phyloP scores from a whole-genome alignment of 2,329 filamentous ascomycete genomes.

The Penicillium palitans region DNA sequence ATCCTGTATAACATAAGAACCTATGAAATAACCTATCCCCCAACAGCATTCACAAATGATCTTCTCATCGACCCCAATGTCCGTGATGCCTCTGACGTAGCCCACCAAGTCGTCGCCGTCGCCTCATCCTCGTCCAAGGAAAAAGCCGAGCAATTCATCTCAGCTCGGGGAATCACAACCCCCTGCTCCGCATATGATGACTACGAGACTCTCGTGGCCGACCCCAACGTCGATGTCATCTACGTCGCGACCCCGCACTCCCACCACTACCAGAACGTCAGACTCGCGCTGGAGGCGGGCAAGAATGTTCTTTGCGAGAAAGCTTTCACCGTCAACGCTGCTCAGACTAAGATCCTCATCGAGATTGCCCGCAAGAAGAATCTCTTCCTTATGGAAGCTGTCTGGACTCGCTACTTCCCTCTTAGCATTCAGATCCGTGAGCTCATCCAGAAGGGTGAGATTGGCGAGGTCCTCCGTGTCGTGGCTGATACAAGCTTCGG shows the following conservation, averaged over 20 bases:
- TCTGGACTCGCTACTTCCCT: slow-evolving; percentile 89
- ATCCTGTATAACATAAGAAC: slow-evolving; percentile 3
- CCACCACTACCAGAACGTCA: slow-evolving; percentile 88
- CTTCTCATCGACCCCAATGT: slow-evolving; percentile 70
- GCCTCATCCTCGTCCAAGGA: slow-evolving; percentile 73
- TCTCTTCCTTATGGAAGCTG: slow-evolving; percentile 79
- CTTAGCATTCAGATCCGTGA: slow-evolving; percentile 68
- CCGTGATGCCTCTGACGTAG: slow-evolving; percentile 69
- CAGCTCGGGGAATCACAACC: slow-evolving; percentile 66
- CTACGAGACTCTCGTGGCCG: slow-evolving; percentile 77
- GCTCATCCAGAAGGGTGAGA: slow-evolving; percentile 58
- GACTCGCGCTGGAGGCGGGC: slow-evolving; percentile 78
- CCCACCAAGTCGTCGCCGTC: slow-evolving; percentile 75
- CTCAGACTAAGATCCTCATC: slow-evolving; percentile 71
- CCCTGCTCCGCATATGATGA: slow-evolving; percentile 73
- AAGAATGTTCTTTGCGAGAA: slow-evolving; percentile 93
- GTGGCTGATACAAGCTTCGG: slow-evolving; percentile 64
- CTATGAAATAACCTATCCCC: background rate
- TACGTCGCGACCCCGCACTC: slow-evolving; percentile 90
- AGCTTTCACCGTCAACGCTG: slow-evolving; percentile 79
- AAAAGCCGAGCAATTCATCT: slow-evolving; percentile 71
- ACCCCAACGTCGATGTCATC: slow-evolving; percentile 77
- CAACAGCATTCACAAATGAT: slow-evolving; percentile 68
- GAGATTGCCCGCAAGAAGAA: slow-evolving; percentile 71
- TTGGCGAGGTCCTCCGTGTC: slow-evolving; percentile 60